phyloP scores from a whole-genome alignment of 371 early-diverging fungal genomes.

The Blakeslea trispora region DNA sequence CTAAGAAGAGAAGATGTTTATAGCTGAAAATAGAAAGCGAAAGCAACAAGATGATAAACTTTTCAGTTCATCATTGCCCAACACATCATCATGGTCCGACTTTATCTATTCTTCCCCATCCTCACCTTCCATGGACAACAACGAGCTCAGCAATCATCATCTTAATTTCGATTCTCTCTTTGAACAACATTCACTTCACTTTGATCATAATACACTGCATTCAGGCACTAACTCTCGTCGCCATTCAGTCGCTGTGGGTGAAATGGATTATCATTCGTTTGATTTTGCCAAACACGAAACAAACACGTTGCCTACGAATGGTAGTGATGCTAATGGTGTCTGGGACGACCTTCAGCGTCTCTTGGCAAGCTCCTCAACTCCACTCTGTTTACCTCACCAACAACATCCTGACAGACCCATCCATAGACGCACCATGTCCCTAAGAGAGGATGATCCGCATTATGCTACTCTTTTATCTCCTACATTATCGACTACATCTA shows the following conservation, averaged over 20 bases:
- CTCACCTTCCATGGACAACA: constrained; percentile 24
- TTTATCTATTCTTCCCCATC: constrained; percentile 38
- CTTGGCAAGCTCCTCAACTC: neutral
- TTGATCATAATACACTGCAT: neutral
- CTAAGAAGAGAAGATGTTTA: constrained; percentile 8
- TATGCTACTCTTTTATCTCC: constrained; percentile 22
- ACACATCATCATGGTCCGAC: constrained; percentile 32
- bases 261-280: constrained; percentile 30
- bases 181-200: constrained; percentile 19
- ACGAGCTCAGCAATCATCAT: neutral
- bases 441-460: constrained; percentile 30
- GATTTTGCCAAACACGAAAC: constrained; percentile 21
- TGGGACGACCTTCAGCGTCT: constrained; percentile 16
- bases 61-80: constrained; percentile 21
- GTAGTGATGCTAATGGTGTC: constrained; percentile 9
- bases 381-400: neutral
- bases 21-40: constrained; percentile 26
- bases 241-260: constrained; percentile 36
- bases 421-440: constrained; percentile 37
- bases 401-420: constrained; percentile 18
- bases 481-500: constrained; percentile 2
- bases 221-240: constrained; percentile 23
- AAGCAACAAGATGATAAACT: constrained; percentile 22
- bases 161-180: constrained; percentile 18
- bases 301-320: constrained; percentile 8